Conservation (phyloP, 2,329 filamentous ascomycete genomes). For the Pseudonectria buxi region DNA sequence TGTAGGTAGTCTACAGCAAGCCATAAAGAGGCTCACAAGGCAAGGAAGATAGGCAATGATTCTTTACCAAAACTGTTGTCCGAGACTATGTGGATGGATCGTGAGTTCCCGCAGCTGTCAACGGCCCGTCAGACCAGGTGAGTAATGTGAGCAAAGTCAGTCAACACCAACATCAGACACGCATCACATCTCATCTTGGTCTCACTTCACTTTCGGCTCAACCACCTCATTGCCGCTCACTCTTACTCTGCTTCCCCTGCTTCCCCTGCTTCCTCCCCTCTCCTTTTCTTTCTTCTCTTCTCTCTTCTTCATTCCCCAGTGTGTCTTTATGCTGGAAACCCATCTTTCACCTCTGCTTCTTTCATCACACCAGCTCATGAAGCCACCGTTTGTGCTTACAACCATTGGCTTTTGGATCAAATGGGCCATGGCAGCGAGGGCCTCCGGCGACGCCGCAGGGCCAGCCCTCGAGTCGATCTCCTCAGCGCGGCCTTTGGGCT, state of each 20-base stretch:
- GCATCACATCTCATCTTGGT: not conserved
- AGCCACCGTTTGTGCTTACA: not conserved
- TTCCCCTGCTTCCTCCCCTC: not conserved
- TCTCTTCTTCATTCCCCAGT: not conserved
- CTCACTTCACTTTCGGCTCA: constrained; percentile 3
- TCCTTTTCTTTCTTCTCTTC: not conserved
- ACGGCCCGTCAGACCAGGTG: no score
- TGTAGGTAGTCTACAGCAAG: no score
- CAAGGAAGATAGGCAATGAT: no score
- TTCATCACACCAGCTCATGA: not conserved
- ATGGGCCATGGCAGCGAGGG: constrained; percentile 17
- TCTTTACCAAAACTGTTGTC: no score
- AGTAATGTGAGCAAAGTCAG: no score
- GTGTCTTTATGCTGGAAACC: no score
- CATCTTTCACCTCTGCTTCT: not conserved
- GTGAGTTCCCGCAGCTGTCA: no score
- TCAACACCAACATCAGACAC: no score
- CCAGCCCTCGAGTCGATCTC: constrained; percentile 19
- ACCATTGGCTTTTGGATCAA: not conserved
- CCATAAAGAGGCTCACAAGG: no score
- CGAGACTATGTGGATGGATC: no score
- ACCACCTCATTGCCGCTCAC: not conserved
- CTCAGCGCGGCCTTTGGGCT: constrained; percentile 22
- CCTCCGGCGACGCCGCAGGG: constrained; percentile 6
- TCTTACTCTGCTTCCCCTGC: not conserved